phyloP scores from a whole-genome alignment of 441 rosid genomes.

The Arabidopsis hybrid region DNA sequence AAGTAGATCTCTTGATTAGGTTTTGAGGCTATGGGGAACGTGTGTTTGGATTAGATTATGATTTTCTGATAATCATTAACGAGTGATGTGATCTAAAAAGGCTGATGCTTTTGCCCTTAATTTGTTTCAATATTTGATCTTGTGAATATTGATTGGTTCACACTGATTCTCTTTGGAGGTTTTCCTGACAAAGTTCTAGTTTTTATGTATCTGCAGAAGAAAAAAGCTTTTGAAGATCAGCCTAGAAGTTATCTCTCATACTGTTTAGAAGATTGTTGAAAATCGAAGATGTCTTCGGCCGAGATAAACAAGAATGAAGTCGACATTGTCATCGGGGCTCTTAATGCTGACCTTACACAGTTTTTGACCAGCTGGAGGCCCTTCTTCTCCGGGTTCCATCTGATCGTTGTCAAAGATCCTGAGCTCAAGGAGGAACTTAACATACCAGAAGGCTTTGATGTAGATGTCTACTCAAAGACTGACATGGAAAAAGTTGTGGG shows the following conservation, averaged over 20 bases:
- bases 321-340: conserved; percentile 92
- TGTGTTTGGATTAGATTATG: not conserved
- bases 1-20: conserved; percentile 25
- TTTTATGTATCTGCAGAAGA: conserved; percentile 35
- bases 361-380: conserved; percentile 84
- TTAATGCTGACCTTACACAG: conserved; percentile 69
- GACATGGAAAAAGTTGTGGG: conserved; percentile 78
- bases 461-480: conserved; percentile 66
- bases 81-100: not conserved
- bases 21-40: conserved; percentile 5
- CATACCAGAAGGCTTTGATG: conserved; percentile 82
- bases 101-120: not conserved
- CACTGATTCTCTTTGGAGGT: conserved; percentile 7
- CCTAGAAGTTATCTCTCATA: not conserved
- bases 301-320: conserved; percentile 71
- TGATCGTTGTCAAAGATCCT: conserved; percentile 92
- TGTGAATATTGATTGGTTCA: not conserved
- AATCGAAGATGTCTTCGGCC: conserved; percentile 59
- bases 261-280: conserved; percentile 22
- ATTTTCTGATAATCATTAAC: not conserved
- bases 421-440: conserved; percentile 84
- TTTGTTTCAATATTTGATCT: not conserved
- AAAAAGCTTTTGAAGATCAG: conserved; percentile 7
- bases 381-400: conserved; percentile 75
- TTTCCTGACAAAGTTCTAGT: conserved; percentile 22